Evolutionary conservation across 2,329 filamentous ascomycete genomes (phyloP), one percentile per base, ranked within the genome.

Genomic region (Arthrobotrys pseudoclavata): DNA sequence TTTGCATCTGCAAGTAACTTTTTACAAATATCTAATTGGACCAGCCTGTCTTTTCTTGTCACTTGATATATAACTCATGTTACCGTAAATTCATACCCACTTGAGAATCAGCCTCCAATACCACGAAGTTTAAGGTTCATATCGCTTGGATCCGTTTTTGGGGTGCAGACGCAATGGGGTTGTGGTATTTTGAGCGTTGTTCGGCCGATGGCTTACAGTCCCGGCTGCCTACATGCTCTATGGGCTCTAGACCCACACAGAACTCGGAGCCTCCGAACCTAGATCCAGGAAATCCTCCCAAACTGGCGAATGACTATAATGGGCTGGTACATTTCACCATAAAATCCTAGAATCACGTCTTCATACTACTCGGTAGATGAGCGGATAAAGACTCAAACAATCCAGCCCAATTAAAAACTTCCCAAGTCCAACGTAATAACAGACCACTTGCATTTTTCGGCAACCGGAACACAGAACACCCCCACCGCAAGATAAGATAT

Each of bases 401-500:
- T 63, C 18, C 57, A 18, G 20, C 34, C 24, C 60, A 63, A 31
- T 24, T 12, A 24, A 61, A 52, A 69, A 26, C 22, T 61, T 40
- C 52, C 52, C 52, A 61, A 12, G 15, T 18, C 18, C 34, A 66
- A 64, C 69, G 60, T 71, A 71, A 71, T 71, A 24, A 26, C 37
- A 53, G 22, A 62, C 45, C 55, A 60, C 55, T 12, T 29, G 55
- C 34, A 60, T 34, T 9, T 2, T 45, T 70, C 53, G 53, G 67
- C 47, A 62, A 47, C 53, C 67, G 67, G 67, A 69, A 50, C 42
- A 31, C 18, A 31, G 34, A 13, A 61, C 34, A 31, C 60, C 61
- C 48, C 61, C 48, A 48, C 18, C 12, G 45, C 55, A 57, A 72
- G 69, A 72, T 72, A 72, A 72, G 69, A 60, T 57, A 70, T 47